Evolutionary conservation across 139 green algal species (phyloP), one percentile per base, ranked within the genome.

Genomic region (Haematococcus sp.): DNA sequence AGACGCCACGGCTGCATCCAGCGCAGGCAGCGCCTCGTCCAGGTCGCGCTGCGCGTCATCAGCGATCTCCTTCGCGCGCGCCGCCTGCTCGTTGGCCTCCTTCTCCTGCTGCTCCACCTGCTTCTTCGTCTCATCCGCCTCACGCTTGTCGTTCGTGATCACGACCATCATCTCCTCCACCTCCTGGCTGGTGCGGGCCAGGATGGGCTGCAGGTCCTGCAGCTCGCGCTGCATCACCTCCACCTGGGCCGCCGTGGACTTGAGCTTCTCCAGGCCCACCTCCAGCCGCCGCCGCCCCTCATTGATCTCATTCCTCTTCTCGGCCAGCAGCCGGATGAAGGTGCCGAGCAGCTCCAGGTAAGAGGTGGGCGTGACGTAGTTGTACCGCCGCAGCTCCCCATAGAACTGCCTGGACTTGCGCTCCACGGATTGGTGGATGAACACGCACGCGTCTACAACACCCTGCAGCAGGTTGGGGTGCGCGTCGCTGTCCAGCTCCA

Each of bases 111-210:
- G 70, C 71, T 78, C 56, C 54, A 92, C 88, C 31, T 64, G 19
- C 73, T 73, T 66, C 75, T 89, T 89, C 25, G 89, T 94, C 75
- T 85, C 74, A 65, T 91, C 86, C 51, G 87, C 89, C 73, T 91
- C 86, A 51, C 63, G 70, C 81, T 90, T 93, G 84, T 94, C 89
- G 52, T 80, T 77, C 0, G 74, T 85, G 79, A 94, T 94, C 46
- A 88, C 78, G 43, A 90, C 81, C 87, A 95, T 93, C 87, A 95
- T 93, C 44, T 87, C 81, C 55, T 93, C 89, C 76, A 93, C 90
- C 77, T 94, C 87, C 65, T 81, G 71, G 30, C 81, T 82, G 27
- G 88, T 94, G 46, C 75, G 56, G 43, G 86, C 83, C 75, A 94
- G 79, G 49, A 92, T 80, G 0, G 89, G 89, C 84, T 94, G 89